Base-by-base conservation (phyloP, 805 yeast genomes). In the Starmerella vitae region DNA sequence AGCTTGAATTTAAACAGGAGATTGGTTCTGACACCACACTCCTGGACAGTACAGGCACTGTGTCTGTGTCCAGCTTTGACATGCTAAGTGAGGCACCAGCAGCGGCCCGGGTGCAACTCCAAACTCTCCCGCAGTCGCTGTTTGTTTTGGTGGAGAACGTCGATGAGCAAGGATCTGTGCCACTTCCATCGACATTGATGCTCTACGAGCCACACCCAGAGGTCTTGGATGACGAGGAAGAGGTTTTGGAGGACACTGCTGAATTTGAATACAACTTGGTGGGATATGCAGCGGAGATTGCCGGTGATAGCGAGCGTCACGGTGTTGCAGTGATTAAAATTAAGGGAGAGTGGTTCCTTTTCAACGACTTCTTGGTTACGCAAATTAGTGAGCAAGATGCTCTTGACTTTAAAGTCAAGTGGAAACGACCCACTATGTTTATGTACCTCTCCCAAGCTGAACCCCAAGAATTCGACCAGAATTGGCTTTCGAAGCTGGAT, bases 311-410 rank as follows among this genome's bases (percentile, higher is more conserved):
- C 3, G 58, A 54, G 24, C 47, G 46, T 9, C 68, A 64, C 34
- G 47, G 57, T 30, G 65, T 64, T 15, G 50, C 66, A 4, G 44
- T 60, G 4, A 45, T 61, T 18, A 47, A 53, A 8, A 47, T 57
- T 25, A 42, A 33, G 13, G 43, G 33, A 3, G 22, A 14, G 18
- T 91, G 98, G 98, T 74, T 68, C 52, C 57, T 91, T 54, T 84
- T 91, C 57, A 91, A 91, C 55, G 97, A 91, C 58, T 91, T 88
- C 59, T 62, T 91, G 47, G 97, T 86, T 13, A 71, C 74, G 50
- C 76, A 74, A 19, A 67, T 91, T 1, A 67, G 77, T 1, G 82
- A 78, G 49, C 70, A 68, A 12, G 96, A 91, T 49, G 96, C 81
- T 0, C 65, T 85, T 34, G 73, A 84, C 54, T 59, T 84, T 34